Percentiles rank a stretch among this genome's conserved stretches.
These are phyloP conservation scores for Tetradesmus lagerheimii DNA, from an alignment of 139 green algal genomes.

Conservation along the genomic window DNA sequence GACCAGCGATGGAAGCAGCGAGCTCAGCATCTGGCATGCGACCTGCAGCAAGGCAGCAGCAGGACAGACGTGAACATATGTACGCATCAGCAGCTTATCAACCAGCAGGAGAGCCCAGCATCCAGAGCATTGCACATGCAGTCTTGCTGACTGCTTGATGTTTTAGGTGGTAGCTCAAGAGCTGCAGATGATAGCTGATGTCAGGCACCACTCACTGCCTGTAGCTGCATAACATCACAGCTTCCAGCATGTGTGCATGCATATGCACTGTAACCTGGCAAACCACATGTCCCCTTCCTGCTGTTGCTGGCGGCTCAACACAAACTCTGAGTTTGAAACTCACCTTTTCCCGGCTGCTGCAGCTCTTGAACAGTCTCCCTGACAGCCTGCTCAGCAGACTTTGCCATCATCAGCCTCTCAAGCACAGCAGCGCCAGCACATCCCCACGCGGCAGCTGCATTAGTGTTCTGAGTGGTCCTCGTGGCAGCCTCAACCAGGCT, in stretches of 20 bases:
- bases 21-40: conserved; percentile 39
- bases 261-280: not conserved
- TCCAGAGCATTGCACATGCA: too few species aligned
- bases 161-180: too few species aligned
- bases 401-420: conserved; percentile 49
- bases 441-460: conserved; percentile 62
- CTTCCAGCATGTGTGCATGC: too few species aligned
- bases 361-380: conserved; percentile 36
- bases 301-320: too few species aligned
- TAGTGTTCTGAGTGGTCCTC: conserved; percentile 69
- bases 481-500: conserved; percentile 51
- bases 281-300: too few species aligned
- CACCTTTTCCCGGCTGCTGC: not conserved
- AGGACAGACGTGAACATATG: too few species aligned
- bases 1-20: conserved; percentile 48
- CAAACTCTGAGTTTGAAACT: too few species aligned
- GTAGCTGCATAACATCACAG: not conserved
- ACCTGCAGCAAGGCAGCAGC: conserved; percentile 4
- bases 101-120: too few species aligned
- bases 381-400: conserved; percentile 39
- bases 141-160: not conserved
- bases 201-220: too few species aligned
- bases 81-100: not conserved
- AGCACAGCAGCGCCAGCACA: conserved; percentile 62
- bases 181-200: too few species aligned